Percentiles rank a stretch among this genome's conserved stretches.
These are phyloP conservation scores for Ogataea parapolymorpha DNA, from an alignment of 805 yeast genomes.

Conservation along the genomic window DNA sequence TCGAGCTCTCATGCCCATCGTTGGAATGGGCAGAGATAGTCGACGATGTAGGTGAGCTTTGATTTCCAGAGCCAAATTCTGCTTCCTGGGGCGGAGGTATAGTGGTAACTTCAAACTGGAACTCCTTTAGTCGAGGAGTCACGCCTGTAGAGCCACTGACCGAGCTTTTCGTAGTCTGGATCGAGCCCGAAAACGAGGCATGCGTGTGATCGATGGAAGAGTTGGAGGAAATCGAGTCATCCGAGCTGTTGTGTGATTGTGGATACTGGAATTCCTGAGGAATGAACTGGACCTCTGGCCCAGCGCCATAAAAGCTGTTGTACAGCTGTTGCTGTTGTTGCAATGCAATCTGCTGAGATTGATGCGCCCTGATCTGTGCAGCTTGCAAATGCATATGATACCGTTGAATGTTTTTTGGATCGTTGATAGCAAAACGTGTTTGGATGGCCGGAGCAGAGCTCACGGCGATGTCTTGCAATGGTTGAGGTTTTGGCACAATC, in stretches of 20 bases:
- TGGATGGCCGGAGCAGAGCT: conserved; percentile 26
- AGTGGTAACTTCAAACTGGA: conserved; percentile 19
- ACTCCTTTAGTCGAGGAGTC: conserved; percentile 19
- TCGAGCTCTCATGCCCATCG: conserved; percentile 7
- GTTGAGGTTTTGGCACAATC: neutral
- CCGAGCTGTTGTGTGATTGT: conserved; percentile 8
- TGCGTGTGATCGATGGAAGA: neutral
- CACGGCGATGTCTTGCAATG: conserved; percentile 6
- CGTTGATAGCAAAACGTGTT: conserved; percentile 15
- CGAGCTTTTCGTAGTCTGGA: neutral
- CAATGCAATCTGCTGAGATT: conserved; percentile 19
- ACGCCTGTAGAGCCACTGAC: conserved; percentile 9
- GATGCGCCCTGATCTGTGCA: conserved; percentile 21
- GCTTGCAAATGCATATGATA: conserved; percentile 21
- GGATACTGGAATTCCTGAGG: conserved; percentile 1
- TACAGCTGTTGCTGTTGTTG: conserved; percentile 16
- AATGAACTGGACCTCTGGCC: neutral
- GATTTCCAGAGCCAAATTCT: conserved; percentile 1
- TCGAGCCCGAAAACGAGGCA: neutral
- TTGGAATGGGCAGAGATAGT: conserved; percentile 21
- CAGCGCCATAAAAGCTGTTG: conserved; percentile 1
- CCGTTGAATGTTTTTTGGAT: conserved; percentile 13
- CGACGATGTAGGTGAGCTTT: conserved; percentile 17
- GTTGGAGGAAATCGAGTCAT: conserved; percentile 12
- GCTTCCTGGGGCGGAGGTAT: conserved; percentile 7